These are phyloP conservation scores for Phylloporus sp. DNA, from an alignment of 768 basidiomycete genomes.

Conservation along the genomic window DNA sequence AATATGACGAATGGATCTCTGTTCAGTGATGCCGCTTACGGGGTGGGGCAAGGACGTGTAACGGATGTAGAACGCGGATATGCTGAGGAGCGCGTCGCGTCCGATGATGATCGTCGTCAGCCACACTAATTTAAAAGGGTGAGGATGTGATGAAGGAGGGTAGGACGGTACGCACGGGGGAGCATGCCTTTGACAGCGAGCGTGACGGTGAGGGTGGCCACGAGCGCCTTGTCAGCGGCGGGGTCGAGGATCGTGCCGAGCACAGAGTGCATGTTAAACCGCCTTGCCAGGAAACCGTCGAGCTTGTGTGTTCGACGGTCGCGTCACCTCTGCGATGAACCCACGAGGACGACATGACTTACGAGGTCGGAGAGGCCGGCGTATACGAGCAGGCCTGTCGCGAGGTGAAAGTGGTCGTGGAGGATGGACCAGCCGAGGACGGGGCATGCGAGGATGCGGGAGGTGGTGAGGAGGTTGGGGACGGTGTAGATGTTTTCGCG, in stretches of 20 bases:
- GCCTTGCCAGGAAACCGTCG: constrained; percentile 87
- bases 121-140: constrained; percentile 50
- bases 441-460: constrained; percentile 86
- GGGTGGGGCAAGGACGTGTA: constrained; percentile 86
- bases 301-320: constrained; percentile 42
- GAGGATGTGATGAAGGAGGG: neutral
- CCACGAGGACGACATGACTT: constrained; percentile 30
- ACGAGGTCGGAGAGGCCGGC: constrained; percentile 94
- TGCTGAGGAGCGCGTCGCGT: constrained; percentile 76
- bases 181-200: constrained; percentile 79
- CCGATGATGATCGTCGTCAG: constrained; percentile 84
- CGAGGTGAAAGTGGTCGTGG: constrained; percentile 70
- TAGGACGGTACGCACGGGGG: constrained; percentile 54
- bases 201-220: constrained; percentile 90
- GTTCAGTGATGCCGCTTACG: constrained; percentile 36
- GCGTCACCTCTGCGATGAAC: constrained; percentile 5
- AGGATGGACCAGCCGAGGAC: constrained; percentile 88
- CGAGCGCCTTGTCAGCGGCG: constrained; percentile 91
- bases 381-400: constrained; percentile 80
- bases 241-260: constrained; percentile 95
- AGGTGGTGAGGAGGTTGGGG: constrained; percentile 85
- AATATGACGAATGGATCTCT: neutral
- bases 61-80: constrained; percentile 90
- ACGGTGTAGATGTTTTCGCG: constrained; percentile 92
- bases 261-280: constrained; percentile 84